Conservation (phyloP, 495 filamentous ascomycete species). For the Penicillium steckii region DNA sequence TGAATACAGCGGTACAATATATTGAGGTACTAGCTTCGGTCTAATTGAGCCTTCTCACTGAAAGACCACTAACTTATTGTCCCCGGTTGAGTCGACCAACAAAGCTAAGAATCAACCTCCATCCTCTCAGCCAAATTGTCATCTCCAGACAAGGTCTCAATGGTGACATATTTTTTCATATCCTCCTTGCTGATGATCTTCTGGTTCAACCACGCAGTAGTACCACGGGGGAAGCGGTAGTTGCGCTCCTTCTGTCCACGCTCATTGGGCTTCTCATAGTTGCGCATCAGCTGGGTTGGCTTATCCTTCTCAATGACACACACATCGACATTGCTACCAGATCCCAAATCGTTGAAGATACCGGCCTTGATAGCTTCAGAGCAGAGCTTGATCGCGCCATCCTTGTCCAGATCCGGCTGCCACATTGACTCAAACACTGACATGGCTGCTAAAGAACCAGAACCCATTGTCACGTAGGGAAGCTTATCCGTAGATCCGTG, state of each 20-base stretch:
- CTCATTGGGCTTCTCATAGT: slow-evolving; percentile 89
- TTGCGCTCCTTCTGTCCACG: slow-evolving; percentile 87
- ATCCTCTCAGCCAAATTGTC: slow-evolving; percentile 75
- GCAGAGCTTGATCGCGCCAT: slow-evolving; percentile 80
- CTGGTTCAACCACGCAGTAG: slow-evolving; percentile 91
- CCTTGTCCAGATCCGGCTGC: slow-evolving; percentile 74
- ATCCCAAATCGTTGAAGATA: slow-evolving; percentile 99
- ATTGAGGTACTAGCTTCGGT: slow-evolving; percentile 11
- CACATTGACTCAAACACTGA: slow-evolving; percentile 96
- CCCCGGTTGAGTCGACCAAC: slow-evolving; percentile 1
- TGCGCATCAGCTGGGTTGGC: slow-evolving; percentile 80
- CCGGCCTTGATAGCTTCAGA: slow-evolving; percentile 90
- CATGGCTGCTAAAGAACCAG: slow-evolving; percentile 94
- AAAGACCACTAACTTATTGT: slow-evolving; percentile 12
- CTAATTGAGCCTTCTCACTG: slow-evolving; percentile 21
- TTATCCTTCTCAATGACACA: slow-evolving; percentile 92
- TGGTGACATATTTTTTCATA: slow-evolving; percentile 90
- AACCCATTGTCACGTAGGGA: slow-evolving; percentile 99
- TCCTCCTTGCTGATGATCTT: slow-evolving; percentile 90
- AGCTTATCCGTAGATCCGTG: slow-evolving; percentile 99
- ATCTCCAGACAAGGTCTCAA: slow-evolving; percentile 71
- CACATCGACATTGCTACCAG: slow-evolving; percentile 95
- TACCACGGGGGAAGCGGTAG: slow-evolving; percentile 85
- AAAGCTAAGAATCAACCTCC: slow-evolving; percentile 77
- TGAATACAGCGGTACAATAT: slow-evolving; percentile 13